A percentile compares a stretch with the other conserved stretches of the same genome.
phyloP scores from a whole-genome alignment of 495 filamentous ascomycete species.

The Podospora anserina region DNA sequence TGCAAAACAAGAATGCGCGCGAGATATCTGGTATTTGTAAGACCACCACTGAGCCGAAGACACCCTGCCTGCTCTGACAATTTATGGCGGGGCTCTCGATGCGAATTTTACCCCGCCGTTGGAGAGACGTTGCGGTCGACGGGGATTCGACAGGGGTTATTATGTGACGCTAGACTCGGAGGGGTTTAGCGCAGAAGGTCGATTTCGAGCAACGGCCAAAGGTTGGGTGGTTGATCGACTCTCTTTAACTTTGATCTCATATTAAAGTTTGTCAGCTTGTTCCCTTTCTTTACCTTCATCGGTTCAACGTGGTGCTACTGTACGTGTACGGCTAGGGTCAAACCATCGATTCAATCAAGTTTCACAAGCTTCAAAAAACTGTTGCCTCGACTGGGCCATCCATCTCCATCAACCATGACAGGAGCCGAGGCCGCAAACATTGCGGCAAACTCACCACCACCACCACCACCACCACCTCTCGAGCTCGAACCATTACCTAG shows the following conservation, averaged over 20 bases:
- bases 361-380: neutral
- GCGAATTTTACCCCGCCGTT: conserved; percentile 32
- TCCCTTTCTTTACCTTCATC: too few relatives aligned
- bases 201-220: neutral
- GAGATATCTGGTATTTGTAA: conserved; percentile 2
- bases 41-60: neutral
- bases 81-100: conserved; percentile 26
- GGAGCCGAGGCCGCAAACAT: neutral
- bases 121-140: conserved; percentile 28
- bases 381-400: neutral
- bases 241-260: too few relatives aligned
- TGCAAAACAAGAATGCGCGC: neutral
- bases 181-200: neutral
- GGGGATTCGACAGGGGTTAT: conserved; percentile 10
- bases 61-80: conserved; percentile 5
- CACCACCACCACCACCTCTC: neutral
- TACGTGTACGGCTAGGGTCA: too few relatives aligned
- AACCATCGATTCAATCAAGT: too few relatives aligned
- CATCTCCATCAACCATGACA: neutral
- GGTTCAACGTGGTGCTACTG: too few relatives aligned
- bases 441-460: neutral
- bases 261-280: too few relatives aligned
- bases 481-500: conserved; percentile 4
- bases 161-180: neutral
- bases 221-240: neutral